phyloP scores from a whole-genome alignment of 1,284 basidiomycete species.

The Farysia itapuensis region DNA sequence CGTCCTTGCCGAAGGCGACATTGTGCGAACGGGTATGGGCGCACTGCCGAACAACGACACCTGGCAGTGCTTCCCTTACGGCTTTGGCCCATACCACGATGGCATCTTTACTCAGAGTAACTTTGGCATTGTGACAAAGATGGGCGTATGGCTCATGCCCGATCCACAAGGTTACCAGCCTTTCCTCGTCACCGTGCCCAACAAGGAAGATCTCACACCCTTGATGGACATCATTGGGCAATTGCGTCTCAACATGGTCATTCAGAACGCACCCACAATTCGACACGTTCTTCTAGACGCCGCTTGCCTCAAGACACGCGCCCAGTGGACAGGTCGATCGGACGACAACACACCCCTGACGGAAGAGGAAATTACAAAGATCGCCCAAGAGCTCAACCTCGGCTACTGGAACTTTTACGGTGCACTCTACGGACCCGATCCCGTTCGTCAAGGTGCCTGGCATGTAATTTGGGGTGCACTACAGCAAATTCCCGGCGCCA shows the following conservation, averaged over 20 bases:
- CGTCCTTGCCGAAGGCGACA: too few relatives aligned
- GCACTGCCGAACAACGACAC: conserved; percentile 26
- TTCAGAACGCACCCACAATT: conserved; percentile 35
- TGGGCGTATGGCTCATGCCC: conserved; percentile 45
- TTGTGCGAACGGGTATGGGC: too few relatives aligned
- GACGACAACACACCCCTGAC: conserved; percentile 1
- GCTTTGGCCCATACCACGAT: conserved; percentile 39
- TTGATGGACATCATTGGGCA: conserved; percentile 28
- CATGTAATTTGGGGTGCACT: conserved; percentile 27
- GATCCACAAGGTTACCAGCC: conserved; percentile 36
- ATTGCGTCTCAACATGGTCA: conserved; percentile 25
- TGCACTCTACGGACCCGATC: conserved; percentile 36
- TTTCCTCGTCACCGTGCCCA: conserved; percentile 37
- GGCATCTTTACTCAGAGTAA: conserved; percentile 46
- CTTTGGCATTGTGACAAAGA: conserved; percentile 23
- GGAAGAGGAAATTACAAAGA: conserved; percentile 4
- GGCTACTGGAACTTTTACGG: conserved; percentile 42
- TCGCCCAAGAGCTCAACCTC: conserved; percentile 4
- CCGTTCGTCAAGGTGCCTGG: conserved; percentile 26
- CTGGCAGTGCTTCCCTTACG: conserved; percentile 38
- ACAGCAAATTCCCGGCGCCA: conserved; percentile 29
- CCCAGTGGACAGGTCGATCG: conserved; percentile 15
- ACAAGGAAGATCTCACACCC: conserved; percentile 23
- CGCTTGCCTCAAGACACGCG: conserved; percentile 12
- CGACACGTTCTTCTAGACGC: conserved; percentile 35